Conservation (phyloP, 2,329 filamentous ascomycete species). For the Venturia pyrina region DNA sequence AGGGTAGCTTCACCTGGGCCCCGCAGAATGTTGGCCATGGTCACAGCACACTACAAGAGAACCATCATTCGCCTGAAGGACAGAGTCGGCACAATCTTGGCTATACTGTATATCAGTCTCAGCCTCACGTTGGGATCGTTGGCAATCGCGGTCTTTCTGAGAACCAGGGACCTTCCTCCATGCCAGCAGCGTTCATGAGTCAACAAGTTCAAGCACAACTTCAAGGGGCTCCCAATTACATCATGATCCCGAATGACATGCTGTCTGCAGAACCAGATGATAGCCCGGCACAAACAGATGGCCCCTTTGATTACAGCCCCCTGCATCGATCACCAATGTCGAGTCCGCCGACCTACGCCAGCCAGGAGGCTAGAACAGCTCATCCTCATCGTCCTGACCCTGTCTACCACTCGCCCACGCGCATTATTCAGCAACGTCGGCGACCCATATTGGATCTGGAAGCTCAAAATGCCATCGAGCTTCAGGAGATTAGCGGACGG, state of each 20-base stretch:
- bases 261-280: conserved; percentile 1
- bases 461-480: not conserved
- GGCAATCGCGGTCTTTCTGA: not conserved
- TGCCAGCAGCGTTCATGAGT: not conserved
- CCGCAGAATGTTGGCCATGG: not conserved
- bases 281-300: not conserved
- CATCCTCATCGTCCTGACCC: not conserved
- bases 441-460: not conserved
- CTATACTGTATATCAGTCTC: not conserved
- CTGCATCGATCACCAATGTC: not conserved
- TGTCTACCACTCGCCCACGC: not conserved
- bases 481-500: not conserved
- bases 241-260: not conserved
- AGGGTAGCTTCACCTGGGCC: not conserved
- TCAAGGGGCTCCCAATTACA: not conserved
- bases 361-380: not conserved
- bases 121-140: not conserved
- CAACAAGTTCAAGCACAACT: not conserved
- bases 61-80: not conserved
- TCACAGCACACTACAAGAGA: not conserved
- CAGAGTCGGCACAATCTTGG: not conserved
- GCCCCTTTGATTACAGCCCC: not conserved
- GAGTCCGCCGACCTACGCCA: not conserved
- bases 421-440: not conserved
- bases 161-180: not conserved